Evolutionary conservation across 1,284 basidiomycete genomes (phyloP).

Genomic region (Rhizoctonia solani): DNA sequence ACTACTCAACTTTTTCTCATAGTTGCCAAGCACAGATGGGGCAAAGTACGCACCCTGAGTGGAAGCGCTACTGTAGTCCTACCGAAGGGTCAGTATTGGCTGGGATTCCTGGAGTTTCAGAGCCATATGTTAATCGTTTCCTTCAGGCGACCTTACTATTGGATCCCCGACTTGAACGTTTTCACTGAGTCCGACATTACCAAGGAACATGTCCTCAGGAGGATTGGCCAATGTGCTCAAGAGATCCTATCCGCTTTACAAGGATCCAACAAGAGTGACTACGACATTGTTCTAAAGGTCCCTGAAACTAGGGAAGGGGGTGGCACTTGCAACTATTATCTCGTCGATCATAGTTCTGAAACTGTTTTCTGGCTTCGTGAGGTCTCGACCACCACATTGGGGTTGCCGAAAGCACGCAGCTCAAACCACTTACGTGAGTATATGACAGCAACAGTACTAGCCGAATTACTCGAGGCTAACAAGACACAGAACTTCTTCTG

Average conservation of each 20-base stretch:
- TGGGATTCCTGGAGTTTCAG: background rate
- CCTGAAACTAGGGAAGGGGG: background rate
- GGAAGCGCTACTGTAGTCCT: background rate
- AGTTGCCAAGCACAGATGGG: no score
- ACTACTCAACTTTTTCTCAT: no score
- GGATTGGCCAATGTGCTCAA: slow-evolving; percentile 1
- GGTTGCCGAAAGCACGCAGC: background rate
- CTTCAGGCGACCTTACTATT: slow-evolving; percentile 3
- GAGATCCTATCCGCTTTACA: background rate
- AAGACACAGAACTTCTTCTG: slow-evolving; percentile 16
- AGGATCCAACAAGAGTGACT: background rate
- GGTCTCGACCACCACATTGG: slow-evolving; percentile 1
- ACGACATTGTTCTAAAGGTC: slow-evolving; percentile 7
- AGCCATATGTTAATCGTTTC: background rate
- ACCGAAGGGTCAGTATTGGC: background rate
- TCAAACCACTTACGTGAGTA: slow-evolving; percentile 3
- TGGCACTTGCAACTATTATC: slow-evolving; percentile 15
- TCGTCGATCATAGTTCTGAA: slow-evolving; percentile 1
- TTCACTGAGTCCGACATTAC: slow-evolving; percentile 12
- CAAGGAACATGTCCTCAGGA: background rate
- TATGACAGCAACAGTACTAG: no score
- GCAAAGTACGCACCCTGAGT: no score
- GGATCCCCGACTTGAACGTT: background rate
- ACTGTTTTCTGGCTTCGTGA: slow-evolving; percentile 24
- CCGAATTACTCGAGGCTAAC: no score